Conservation (phyloP, 139 green algal genomes). For the Picochlorum sp. region DNA sequence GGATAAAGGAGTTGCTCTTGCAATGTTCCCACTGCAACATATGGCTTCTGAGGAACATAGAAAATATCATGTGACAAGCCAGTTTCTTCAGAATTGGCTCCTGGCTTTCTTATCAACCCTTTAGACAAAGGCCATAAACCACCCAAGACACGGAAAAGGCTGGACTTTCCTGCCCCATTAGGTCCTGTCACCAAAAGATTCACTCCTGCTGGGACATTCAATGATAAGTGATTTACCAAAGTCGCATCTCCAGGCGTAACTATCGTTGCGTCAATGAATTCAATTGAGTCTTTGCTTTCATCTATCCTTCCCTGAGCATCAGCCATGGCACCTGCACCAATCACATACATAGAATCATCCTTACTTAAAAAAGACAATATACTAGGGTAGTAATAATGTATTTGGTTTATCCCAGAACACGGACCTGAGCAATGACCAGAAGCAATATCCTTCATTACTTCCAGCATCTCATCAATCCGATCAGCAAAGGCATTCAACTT, state of each 20-base stretch:
- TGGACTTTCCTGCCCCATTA: slow-evolving; percentile 48
- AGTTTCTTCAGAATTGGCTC: slow-evolving; percentile 8
- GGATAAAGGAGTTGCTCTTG: slow-evolving; percentile 67
- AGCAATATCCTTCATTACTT: slow-evolving; percentile 13
- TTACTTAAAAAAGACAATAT: not conserved
- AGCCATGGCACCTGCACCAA: not conserved
- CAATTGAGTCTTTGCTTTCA: slow-evolving; percentile 31
- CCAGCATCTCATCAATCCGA: slow-evolving; percentile 36
- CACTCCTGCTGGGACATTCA: slow-evolving; percentile 45
- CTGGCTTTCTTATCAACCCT: slow-evolving; percentile 41
- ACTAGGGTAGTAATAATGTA: too few species aligned
- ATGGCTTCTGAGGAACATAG: slow-evolving; percentile 58
- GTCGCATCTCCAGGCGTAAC: slow-evolving; percentile 46
- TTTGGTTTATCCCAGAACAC: too few species aligned
- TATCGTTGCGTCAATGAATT: slow-evolving; percentile 53
- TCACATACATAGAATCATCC: not conserved
- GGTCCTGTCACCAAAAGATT: slow-evolving; percentile 71
- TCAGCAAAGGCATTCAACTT: slow-evolving; percentile 50
- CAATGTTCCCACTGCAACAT: slow-evolving; percentile 42
- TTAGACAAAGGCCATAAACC: slow-evolving; percentile 50
- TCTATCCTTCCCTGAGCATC: not conserved
- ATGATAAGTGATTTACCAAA: slow-evolving; percentile 39
- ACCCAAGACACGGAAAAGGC: slow-evolving; percentile 53
- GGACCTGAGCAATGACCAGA: too few species aligned
- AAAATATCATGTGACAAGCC: slow-evolving; percentile 52